Evolutionary conservation across 2,329 filamentous ascomycete species (phyloP).

Genomic region (Cercospora brassicicola): DNA sequence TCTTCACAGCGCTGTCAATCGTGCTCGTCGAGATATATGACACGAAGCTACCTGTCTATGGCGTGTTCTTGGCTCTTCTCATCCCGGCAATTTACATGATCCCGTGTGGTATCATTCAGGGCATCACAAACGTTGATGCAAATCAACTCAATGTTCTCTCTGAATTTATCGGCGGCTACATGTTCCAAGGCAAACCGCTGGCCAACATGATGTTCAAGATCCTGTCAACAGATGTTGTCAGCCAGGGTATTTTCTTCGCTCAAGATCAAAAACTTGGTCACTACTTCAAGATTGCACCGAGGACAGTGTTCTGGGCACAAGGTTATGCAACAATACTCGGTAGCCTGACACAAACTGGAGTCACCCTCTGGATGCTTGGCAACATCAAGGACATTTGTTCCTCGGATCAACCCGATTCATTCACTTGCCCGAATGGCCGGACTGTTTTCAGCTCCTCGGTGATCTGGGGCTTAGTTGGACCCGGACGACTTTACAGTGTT

Average conservation of each 20-base stretch:
- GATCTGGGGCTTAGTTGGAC: constrained; percentile 51
- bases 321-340: constrained; percentile 47
- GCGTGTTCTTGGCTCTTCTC: constrained; percentile 72
- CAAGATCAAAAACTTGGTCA: constrained; percentile 43
- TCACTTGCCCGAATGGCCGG: constrained; percentile 52
- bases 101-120: constrained; percentile 89
- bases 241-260: constrained; percentile 37
- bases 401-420: constrained; percentile 48
- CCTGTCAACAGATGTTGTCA: constrained; percentile 38
- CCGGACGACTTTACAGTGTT: constrained; percentile 49
- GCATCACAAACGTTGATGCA: constrained; percentile 61
- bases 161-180: constrained; percentile 54
- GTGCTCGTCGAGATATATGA: constrained; percentile 33
- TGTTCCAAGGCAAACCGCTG: constrained; percentile 45
- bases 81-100: constrained; percentile 83
- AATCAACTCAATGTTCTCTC: constrained; percentile 45
- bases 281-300: constrained; percentile 43
- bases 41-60: constrained; percentile 68
- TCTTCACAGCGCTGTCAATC: constrained; percentile 33
- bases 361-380: constrained; percentile 51
- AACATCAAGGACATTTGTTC: constrained; percentile 44
- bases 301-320: constrained; percentile 50
- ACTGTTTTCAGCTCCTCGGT: constrained; percentile 46
- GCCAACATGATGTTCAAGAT: constrained; percentile 40
- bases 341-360: constrained; percentile 45